phyloP scores from a whole-genome alignment of 2,329 filamentous ascomycete genomes.

The Stemphylium beticola region DNA sequence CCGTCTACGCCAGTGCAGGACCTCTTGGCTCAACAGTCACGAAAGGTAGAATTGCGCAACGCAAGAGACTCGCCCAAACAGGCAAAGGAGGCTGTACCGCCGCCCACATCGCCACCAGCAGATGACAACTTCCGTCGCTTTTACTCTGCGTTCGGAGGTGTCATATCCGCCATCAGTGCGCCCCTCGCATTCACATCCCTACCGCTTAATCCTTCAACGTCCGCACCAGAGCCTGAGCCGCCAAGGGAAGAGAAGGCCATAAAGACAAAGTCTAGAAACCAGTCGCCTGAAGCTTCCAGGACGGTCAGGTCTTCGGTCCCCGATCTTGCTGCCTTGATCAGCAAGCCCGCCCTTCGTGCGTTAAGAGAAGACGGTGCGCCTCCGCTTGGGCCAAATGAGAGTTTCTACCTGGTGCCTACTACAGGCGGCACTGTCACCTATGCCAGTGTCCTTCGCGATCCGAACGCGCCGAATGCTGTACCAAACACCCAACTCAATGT shows the following conservation, averaged over 20 bases:
- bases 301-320: constrained; percentile 62
- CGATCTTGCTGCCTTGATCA: constrained; percentile 84
- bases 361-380: constrained; percentile 69
- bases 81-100: constrained; percentile 13
- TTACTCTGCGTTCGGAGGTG: constrained; percentile 87
- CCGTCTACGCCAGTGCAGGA: constrained; percentile 41
- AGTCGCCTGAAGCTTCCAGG: constrained; percentile 38
- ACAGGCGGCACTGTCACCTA: constrained; percentile 93
- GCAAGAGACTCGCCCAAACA: constrained; percentile 23
- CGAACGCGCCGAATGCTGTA: constrained; percentile 44
- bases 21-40: constrained; percentile 41
- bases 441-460: constrained; percentile 74
- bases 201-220: constrained; percentile 62
- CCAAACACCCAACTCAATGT: constrained; percentile 55
- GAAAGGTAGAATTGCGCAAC: constrained; percentile 30
- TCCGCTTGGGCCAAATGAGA: constrained; percentile 51
- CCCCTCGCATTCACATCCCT: constrained; percentile 92
- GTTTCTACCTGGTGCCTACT: constrained; percentile 91
- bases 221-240: constrained; percentile 36
- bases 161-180: constrained; percentile 87
- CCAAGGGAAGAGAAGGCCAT: constrained; percentile 28
- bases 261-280: constrained; percentile 30
- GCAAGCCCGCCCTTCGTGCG: constrained; percentile 80
- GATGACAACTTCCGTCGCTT: constrained; percentile 90
- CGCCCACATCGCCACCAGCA: constrained; percentile 33